phyloP scores from a whole-genome alignment of 345 rosid species.

The Eucalyptus marginata region DNA sequence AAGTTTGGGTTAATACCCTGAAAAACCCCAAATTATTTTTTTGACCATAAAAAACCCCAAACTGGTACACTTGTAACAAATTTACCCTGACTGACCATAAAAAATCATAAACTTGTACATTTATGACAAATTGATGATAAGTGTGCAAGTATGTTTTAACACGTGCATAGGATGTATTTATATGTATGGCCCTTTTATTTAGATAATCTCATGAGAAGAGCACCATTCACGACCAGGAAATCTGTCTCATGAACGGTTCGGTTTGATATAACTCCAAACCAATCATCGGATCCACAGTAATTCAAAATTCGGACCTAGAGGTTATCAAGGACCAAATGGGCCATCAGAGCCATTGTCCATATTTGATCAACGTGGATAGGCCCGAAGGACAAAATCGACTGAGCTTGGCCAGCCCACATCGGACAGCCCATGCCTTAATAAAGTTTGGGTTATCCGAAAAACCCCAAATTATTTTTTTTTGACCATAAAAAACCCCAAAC shows the following conservation, averaged over 20 bases:
- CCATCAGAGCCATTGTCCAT: not conserved
- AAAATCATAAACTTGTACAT: too few relatives aligned
- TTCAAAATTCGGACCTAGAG: not conserved
- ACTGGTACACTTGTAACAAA: fast-evolving
- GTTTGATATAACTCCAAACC: not conserved
- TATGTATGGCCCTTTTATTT: not conserved
- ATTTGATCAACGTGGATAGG: not conserved
- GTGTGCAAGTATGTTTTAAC: not conserved
- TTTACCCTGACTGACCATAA: too few relatives aligned
- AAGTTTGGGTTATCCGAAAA: too few relatives aligned
- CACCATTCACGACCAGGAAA: not conserved
- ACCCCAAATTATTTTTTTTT: too few relatives aligned
- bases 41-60: too few relatives aligned
- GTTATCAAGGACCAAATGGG: not conserved
- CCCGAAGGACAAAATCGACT: not conserved
- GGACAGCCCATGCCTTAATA: not conserved
- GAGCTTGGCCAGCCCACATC: not conserved
- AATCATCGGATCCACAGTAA: not conserved
- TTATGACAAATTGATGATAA: not conserved
- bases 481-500: too few relatives aligned
- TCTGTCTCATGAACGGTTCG: not conserved
- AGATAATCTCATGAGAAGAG: not conserved
- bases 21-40: too few relatives aligned
- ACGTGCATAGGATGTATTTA: not conserved
- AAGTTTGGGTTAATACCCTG: too few relatives aligned